Base-by-base conservation (phyloP, 2,329 filamentous ascomycete species). In the Exophiala viscosa region DNA sequence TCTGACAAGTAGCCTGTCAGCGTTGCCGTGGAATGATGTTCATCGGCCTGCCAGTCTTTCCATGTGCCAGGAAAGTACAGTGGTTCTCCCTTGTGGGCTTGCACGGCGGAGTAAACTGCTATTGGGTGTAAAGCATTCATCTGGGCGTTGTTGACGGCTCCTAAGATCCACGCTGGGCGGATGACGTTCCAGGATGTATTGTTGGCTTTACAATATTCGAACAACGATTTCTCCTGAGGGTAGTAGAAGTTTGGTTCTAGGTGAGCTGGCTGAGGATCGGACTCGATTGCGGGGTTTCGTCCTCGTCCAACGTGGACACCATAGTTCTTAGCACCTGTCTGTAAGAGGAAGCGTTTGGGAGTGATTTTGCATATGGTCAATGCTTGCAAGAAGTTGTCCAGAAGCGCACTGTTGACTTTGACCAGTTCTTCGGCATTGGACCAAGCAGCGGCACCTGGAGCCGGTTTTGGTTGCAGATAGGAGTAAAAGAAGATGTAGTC, bases 231-330 rank as follows among this genome's bases (percentile, higher is more conserved):
- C 66, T 81, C 77, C 65, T 81, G 77, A 0, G 69, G 64, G 57
- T 79, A 81, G 69, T 81, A 81, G 65, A 81, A 81, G 63, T 81
- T 80, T 1, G 73, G 71, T 51, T 75, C 73, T 0, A 76, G 66
- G 39, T 60, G 60, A 5, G 62, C 60, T 3, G 74, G 65, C 9
- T 76, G 68, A 3, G 73, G 70, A 52, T 76, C 74, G 7, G 67
- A 68, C 60, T 81, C 77, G 47, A 74, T 69, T 39, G 70, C 70
- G 0, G 76, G 78, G 2, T 68, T 67, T 1, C 67, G 61, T 0
- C 68, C 58, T 0, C 74, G 74, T 2, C 76, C 76, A 28, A 77
- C 66, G 55, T 80, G 76, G 3, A 76, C 60, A 38, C 71, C 75
- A 64, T 80, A 80, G 60, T 79, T 74, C 65, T 80, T 80, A 2